Conservation (phyloP, 176 grass and related monocot species). For the Melocanna baccifera region DNA sequence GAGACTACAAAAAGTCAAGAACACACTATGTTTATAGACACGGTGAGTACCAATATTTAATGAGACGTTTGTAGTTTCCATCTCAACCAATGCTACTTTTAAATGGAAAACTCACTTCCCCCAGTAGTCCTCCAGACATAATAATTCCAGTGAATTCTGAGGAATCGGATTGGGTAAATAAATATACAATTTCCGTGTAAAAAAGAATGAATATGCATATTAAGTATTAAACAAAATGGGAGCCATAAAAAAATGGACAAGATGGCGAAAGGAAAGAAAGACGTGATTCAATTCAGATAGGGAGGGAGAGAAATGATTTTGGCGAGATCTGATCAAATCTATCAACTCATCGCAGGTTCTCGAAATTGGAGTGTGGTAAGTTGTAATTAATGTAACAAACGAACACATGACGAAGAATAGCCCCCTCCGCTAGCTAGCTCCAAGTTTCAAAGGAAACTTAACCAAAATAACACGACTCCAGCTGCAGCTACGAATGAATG, state of each 20-base stretch:
- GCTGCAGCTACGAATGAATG: conserved; percentile 7
- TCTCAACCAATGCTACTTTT: background rate
- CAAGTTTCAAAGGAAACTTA: conserved; percentile 47
- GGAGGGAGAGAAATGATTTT: background rate
- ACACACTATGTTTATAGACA: no score
- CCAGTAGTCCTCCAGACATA: no score
- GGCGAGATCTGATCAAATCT: conserved; percentile 23
- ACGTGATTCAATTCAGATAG: background rate
- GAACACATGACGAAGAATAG: conserved; percentile 18
- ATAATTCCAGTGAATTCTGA: background rate
- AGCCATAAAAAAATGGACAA: background rate
- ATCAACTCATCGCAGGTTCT: background rate
- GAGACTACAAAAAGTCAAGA: no score
- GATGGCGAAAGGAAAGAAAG: background rate
- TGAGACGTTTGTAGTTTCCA: background rate
- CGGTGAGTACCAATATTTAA: background rate
- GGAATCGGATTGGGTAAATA: background rate
- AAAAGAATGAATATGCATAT: background rate
- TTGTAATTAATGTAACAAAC: conserved; percentile 35
- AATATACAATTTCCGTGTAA: background rate
- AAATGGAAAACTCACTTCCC: background rate
- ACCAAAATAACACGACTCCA: conserved; percentile 23
- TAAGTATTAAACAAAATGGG: background rate
- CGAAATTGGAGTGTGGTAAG: conserved; percentile 22
- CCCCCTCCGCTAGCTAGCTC: conserved; percentile 6